Conservation (phyloP, 208 protist species). For the Trypanosoma platydactyli region DNA sequence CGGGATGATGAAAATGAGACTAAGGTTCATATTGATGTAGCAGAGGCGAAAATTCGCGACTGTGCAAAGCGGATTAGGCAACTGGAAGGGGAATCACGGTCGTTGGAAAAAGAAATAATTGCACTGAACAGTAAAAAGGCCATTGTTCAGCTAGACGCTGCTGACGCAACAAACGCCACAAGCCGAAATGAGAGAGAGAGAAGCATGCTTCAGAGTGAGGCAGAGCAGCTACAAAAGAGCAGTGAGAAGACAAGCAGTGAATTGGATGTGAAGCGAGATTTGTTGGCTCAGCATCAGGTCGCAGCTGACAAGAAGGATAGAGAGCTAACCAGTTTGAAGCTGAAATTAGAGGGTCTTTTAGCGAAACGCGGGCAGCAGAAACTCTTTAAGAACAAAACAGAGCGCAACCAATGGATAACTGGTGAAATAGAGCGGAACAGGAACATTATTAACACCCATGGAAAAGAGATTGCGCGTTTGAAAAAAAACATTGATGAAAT, state of each 20-base stretch:
- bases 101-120: slow-evolving; percentile 58
- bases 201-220: slow-evolving; percentile 56
- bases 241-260: slow-evolving; percentile 33
- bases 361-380: slow-evolving; percentile 84
- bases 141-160: slow-evolving; percentile 65
- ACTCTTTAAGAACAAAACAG: slow-evolving; percentile 89
- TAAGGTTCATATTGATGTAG: slow-evolving; percentile 44
- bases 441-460: slow-evolving; percentile 41
- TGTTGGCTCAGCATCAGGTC: slow-evolving; percentile 34
- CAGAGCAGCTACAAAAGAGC: slow-evolving; percentile 43
- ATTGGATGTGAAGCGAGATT: slow-evolving; percentile 37
- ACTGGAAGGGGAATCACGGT: slow-evolving; percentile 55
- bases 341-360: slow-evolving; percentile 75
- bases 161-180: slow-evolving; percentile 39
- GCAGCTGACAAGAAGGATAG: slow-evolving; percentile 37
- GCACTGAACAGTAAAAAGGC: slow-evolving; percentile 59
- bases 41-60: slow-evolving; percentile 41
- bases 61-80: slow-evolving; percentile 40
- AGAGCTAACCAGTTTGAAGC: slow-evolving; percentile 47
- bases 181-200: slow-evolving; percentile 51
- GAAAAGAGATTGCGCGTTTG: slow-evolving; percentile 44
- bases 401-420: slow-evolving; percentile 89
- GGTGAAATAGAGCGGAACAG: slow-evolving; percentile 82
- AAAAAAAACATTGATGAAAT: slow-evolving; percentile 42
- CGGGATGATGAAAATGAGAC: slow-evolving; percentile 39